Conservation (phyloP, 495 filamentous ascomycete genomes). For the Astrothelium subdiscretum region DNA sequence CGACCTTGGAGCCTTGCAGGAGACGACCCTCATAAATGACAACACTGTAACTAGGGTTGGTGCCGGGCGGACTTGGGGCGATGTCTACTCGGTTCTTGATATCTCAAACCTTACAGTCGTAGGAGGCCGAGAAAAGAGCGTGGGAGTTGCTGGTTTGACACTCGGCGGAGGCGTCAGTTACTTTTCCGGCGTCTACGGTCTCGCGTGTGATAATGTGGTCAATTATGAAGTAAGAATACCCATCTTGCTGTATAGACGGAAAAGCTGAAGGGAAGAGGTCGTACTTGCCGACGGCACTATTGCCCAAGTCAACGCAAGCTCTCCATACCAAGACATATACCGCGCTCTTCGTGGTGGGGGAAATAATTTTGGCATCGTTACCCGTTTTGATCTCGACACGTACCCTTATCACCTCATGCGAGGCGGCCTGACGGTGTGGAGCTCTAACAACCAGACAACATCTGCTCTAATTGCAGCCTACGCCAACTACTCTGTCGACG, state of each 20-base stretch:
- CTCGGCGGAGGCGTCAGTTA: constrained; percentile 16
- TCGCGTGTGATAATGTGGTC: constrained; percentile 21
- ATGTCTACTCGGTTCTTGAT: constrained; percentile 17
- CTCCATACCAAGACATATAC: constrained; percentile 25
- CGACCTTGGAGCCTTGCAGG: constrained; percentile 35
- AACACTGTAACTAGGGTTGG: constrained; percentile 14
- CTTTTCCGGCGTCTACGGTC: constrained; percentile 2
- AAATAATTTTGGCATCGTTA: constrained; percentile 34
- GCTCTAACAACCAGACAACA: not conserved
- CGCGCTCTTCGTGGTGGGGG: constrained; percentile 31
- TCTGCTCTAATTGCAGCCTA: not conserved
- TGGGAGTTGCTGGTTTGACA: constrained; percentile 21
- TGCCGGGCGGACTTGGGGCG: constrained; percentile 15
- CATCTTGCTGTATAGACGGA: not conserved
- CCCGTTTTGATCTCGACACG: constrained; percentile 18
- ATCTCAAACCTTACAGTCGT: constrained; percentile 8
- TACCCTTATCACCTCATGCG: not conserved
- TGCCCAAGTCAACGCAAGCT: constrained; percentile 16
- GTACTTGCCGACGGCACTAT: constrained; percentile 20
- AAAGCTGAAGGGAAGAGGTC: constrained; percentile 2
- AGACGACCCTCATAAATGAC: constrained; percentile 33
- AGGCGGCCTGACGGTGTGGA: not conserved
- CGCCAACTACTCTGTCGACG: not conserved
- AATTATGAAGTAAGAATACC: constrained; percentile 20
- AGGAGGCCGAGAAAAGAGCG: constrained; percentile 14